A percentile compares a stretch with the other conserved stretches of the same genome.
These are phyloP conservation scores for Phytopythium litorale DNA, from an alignment of 352 stramenopile species.

Conservation along the genomic window DNA sequence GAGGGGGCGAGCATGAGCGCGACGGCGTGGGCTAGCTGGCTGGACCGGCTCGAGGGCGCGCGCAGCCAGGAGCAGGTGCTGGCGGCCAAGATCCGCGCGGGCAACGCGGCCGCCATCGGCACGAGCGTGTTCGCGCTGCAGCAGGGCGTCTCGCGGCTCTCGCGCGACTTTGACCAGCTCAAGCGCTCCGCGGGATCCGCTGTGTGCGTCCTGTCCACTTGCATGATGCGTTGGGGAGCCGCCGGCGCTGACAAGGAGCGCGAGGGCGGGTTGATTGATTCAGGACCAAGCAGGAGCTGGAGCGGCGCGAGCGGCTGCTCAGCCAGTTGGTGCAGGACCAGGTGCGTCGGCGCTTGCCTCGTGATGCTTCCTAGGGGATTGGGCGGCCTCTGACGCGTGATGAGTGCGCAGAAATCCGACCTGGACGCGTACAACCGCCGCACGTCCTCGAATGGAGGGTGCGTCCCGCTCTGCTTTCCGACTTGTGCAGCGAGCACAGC, in stretches of 20 bases:
- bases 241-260: background rate
- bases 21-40: slow-evolving; percentile 69
- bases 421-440: slow-evolving; percentile 78
- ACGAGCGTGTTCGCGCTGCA: slow-evolving; percentile 84
- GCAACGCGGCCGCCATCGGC: slow-evolving; percentile 55
- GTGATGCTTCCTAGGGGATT: background rate
- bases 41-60: slow-evolving; percentile 79
- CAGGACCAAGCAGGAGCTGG: slow-evolving; percentile 69
- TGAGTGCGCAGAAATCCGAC: slow-evolving; percentile 45
- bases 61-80: slow-evolving; percentile 62
- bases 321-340: slow-evolving; percentile 60
- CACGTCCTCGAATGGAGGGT: slow-evolving; percentile 18
- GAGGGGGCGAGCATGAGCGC: slow-evolving; percentile 41
- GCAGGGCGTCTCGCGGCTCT: slow-evolving; percentile 75
- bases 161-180: slow-evolving; percentile 81
- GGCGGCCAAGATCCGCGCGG: slow-evolving; percentile 58
- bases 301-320: slow-evolving; percentile 60
- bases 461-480: background rate
- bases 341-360: slow-evolving; percentile 13
- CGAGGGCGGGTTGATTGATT: background rate
- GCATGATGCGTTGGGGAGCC: no score
- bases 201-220: slow-evolving; percentile 33
- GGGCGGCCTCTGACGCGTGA: background rate
- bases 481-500: background rate
- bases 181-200: slow-evolving; percentile 35